phyloP scores from a whole-genome alignment of 1,139 yeast genomes.

The Pichia sp. region DNA sequence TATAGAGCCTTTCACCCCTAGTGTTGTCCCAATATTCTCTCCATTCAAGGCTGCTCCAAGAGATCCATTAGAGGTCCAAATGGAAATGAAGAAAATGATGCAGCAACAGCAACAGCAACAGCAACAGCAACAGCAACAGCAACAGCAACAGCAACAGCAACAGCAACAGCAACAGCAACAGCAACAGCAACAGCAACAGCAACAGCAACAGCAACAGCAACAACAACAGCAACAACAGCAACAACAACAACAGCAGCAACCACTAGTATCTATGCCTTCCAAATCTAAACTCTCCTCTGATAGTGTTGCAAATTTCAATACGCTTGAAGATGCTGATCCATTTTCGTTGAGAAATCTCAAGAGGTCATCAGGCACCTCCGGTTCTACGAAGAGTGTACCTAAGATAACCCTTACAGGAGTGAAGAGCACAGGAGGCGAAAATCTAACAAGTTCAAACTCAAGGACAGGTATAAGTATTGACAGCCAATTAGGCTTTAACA shows the following conservation, averaged over 20 bases:
- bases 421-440: neutral
- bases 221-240: slow-evolving; percentile 10
- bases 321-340: slow-evolving; percentile 15
- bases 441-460: neutral
- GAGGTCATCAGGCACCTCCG: slow-evolving; percentile 1
- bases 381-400: slow-evolving; percentile 10
- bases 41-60: slow-evolving; percentile 27
- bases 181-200: slow-evolving; percentile 18
- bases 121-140: slow-evolving; percentile 14
- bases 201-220: slow-evolving; percentile 15
- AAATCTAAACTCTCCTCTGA: slow-evolving; percentile 3
- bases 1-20: slow-evolving; percentile 30
- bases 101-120: slow-evolving; percentile 18
- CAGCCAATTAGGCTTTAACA: neutral
- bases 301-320: neutral
- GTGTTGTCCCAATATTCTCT: slow-evolving; percentile 28
- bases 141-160: slow-evolving; percentile 4
- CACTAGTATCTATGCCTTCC: neutral
- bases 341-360: slow-evolving; percentile 11
- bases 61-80: slow-evolving; percentile 23
- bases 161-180: slow-evolving; percentile 9
- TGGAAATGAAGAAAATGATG: slow-evolving; percentile 14
- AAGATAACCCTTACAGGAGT: neutral
- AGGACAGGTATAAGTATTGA: slow-evolving; percentile 1
- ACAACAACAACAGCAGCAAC: slow-evolving; percentile 5